A percentile compares a stretch with the other conserved stretches of the same genome.
Evolutionary conservation across 2,329 filamentous ascomycete species (phyloP).

Genomic region (Phaeophleospora eucalypticola): DNA sequence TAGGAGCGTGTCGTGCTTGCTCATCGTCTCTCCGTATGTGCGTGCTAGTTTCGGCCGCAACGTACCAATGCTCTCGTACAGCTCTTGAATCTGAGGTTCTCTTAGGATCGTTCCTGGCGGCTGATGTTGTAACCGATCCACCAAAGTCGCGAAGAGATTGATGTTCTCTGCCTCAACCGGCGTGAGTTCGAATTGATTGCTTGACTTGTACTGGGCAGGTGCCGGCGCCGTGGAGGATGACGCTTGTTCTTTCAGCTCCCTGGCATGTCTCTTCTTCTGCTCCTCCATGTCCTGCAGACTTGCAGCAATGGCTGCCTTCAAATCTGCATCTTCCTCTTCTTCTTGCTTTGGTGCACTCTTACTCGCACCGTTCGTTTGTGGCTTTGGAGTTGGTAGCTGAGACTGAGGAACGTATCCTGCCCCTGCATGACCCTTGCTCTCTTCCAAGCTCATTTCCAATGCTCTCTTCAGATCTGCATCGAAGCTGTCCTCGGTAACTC

Average conservation of each 20-base stretch:
- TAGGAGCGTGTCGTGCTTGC: constrained; percentile 93
- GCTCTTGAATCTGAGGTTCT: constrained; percentile 94
- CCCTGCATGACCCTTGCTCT: constrained; percentile 70
- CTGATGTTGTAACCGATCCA: constrained; percentile 91
- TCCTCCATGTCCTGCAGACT: constrained; percentile 97
- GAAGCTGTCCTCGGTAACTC: constrained; percentile 69
- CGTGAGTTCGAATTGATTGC: constrained; percentile 91
- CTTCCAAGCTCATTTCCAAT: constrained; percentile 93
- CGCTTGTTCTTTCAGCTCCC: constrained; percentile 71
- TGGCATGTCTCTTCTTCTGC: constrained; percentile 87
- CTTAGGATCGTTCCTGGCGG: constrained; percentile 92
- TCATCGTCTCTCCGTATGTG: constrained; percentile 98
- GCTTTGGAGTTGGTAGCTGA: constrained; percentile 19
- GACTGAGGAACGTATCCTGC: constrained; percentile 66
- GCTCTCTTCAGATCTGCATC: constrained; percentile 93
- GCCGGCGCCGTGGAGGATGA: constrained; percentile 49
- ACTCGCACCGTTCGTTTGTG: constrained; percentile 33
- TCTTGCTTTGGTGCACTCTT: constrained; percentile 35
- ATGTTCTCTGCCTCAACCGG: constrained; percentile 96
- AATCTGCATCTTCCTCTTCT: constrained; percentile 86
- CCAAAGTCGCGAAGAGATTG: constrained; percentile 87
- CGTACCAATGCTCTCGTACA: constrained; percentile 95
- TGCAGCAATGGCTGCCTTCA: constrained; percentile 92
- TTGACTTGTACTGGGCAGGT: constrained; percentile 57
- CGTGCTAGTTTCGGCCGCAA: constrained; percentile 88